These are phyloP conservation scores for Melanogaster broomeanus DNA, from an alignment of 768 basidiomycete species.

Conservation along the genomic window DNA sequence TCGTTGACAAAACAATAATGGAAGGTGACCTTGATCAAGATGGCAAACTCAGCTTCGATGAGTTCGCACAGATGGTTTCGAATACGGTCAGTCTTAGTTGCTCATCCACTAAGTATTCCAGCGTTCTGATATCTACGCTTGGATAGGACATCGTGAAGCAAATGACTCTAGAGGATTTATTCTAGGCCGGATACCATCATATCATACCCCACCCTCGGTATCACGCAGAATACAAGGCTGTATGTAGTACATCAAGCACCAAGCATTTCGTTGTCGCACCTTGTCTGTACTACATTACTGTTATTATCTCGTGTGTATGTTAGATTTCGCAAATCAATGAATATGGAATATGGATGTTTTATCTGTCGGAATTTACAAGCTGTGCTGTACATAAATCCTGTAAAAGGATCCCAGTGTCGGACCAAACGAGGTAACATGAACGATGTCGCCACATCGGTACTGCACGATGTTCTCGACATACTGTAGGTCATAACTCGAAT, in stretches of 20 bases:
- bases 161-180: conserved; percentile 95
- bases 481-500: too few relatives aligned
- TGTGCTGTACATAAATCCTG: too few relatives aligned
- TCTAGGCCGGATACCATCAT: conserved; percentile 43
- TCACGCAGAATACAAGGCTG: conserved; percentile 15
- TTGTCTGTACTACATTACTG: conserved; percentile 23
- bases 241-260: conserved; percentile 7
- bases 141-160: conserved; percentile 95
- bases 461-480: too few relatives aligned
- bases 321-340: conserved; percentile 6
- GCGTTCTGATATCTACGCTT: conserved; percentile 9
- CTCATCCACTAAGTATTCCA: background rate
- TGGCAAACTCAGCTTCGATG: conserved; percentile 95
- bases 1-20: conserved; percentile 99
- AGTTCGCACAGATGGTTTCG: conserved; percentile 95
- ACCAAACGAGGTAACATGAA: too few relatives aligned
- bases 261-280: conserved; percentile 8
- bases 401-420: too few relatives aligned
- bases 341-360: background rate
- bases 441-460: too few relatives aligned
- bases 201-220: conserved; percentile 15
- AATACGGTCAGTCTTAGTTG: conserved; percentile 68
- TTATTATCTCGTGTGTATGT: conserved; percentile 22
- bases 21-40: conserved; percentile 98
- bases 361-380: too few relatives aligned